Evolutionary conservation across 352 stramenopile genomes (phyloP).

Genomic region (Phytophthora sp.): DNA sequence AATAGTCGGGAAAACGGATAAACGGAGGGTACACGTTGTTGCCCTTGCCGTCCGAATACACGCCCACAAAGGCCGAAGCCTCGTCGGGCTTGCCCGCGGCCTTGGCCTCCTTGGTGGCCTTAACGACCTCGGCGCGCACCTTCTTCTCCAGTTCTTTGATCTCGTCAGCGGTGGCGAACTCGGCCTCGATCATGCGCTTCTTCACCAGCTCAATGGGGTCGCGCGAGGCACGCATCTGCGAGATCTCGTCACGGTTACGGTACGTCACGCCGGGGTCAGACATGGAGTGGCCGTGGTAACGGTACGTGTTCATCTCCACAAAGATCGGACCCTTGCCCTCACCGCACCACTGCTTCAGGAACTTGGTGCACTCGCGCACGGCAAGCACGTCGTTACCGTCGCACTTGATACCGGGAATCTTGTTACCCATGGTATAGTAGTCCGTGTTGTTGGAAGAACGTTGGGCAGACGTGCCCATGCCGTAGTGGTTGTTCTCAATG

Average conservation of each 20-base stretch:
- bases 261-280: conserved; percentile 99
- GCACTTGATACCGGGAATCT: conserved; percentile 99
- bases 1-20: conserved; percentile 97
- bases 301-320: conserved; percentile 99
- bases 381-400: conserved; percentile 99
- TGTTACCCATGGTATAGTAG: conserved; percentile 99
- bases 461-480: conserved; percentile 99
- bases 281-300: conserved; percentile 99
- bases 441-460: conserved; percentile 97
- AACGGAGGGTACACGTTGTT: conserved; percentile 94
- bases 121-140: conserved; percentile 97
- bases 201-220: conserved; percentile 99
- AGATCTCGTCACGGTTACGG: conserved; percentile 99
- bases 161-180: conserved; percentile 95
- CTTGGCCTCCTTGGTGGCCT: conserved; percentile 94
- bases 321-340: conserved; percentile 99
- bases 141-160: conserved; percentile 99
- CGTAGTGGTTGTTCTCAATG: conserved; percentile 99
- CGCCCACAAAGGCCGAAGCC: conserved; percentile 73
- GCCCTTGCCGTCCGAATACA: conserved; percentile 92
- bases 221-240: conserved; percentile 96
- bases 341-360: conserved; percentile 96
- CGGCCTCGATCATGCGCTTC: conserved; percentile 95
- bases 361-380: conserved; percentile 96
- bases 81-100: conserved; percentile 57